phyloP scores from a whole-genome alignment of 108 stramenopile genomes.

The Nannochloropsis gaditana region DNA sequence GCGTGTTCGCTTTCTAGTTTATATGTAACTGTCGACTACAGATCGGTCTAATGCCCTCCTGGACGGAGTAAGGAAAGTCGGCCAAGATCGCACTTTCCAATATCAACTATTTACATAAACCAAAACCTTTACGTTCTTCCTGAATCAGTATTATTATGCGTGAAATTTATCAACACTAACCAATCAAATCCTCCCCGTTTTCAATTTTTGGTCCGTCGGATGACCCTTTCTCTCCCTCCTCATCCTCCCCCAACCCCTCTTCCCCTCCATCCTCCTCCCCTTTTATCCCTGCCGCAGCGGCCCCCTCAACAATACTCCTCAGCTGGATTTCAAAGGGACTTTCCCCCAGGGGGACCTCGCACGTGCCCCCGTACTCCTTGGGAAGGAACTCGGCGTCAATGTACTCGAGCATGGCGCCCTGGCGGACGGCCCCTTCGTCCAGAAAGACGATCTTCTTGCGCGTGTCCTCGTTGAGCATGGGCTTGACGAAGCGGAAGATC shows the following conservation, averaged over 20 bases:
- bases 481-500: conserved; percentile 35
- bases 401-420: not conserved
- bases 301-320: not conserved
- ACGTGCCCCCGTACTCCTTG: not conserved
- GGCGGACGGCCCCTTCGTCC: not conserved
- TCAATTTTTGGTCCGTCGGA: not conserved
- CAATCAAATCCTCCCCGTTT: not conserved
- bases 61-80: too few species aligned
- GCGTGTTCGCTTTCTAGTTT: too few species aligned
- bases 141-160: too few species aligned
- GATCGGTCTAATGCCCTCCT: too few species aligned
- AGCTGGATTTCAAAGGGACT: not conserved
- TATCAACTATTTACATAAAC: too few species aligned
- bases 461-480: conserved; percentile 36
- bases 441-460: conserved; percentile 32
- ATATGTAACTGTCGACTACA: too few species aligned
- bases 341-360: not conserved
- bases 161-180: too few species aligned
- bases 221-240: not conserved
- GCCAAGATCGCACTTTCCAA: too few species aligned
- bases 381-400: not conserved
- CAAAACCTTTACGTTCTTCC: too few species aligned
- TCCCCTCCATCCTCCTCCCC: not conserved
- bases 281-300: not conserved
- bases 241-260: not conserved